Conservation (phyloP, 169 alveolate species). For the Plasmodium reichenowi region DNA sequence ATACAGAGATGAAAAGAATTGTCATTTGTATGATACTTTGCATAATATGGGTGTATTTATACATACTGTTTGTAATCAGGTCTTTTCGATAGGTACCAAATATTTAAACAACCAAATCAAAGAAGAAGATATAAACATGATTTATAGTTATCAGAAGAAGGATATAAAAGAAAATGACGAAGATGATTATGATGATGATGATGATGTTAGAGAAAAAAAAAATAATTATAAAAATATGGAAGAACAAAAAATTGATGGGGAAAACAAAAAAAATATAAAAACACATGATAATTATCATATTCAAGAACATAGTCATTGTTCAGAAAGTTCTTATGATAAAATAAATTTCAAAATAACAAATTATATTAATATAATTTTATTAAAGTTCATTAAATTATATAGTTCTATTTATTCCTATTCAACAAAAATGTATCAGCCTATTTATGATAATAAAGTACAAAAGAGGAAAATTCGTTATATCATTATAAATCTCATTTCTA, state of each 20-base stretch:
- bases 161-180: neutral
- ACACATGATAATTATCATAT: too few relatives aligned
- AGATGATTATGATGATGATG: neutral
- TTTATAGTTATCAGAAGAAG: neutral
- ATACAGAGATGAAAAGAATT: neutral
- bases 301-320: neutral
- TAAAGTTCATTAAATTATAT: conserved; percentile 45
- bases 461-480: conserved; percentile 16
- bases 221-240: neutral
- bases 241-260: neutral
- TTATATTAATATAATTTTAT: conserved; percentile 43
- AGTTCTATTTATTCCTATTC: conserved; percentile 40
- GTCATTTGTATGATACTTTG: conserved; percentile 33
- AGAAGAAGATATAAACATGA: conserved; percentile 6
- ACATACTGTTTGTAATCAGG: conserved; percentile 29
- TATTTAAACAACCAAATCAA: neutral
- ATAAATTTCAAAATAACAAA: conserved; percentile 35
- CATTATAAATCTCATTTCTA: conserved; percentile 31
- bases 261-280: neutral
- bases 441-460: conserved; percentile 7
- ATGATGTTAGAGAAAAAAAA: neutral
- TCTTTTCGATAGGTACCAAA: too few relatives aligned
- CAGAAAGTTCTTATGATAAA: conserved; percentile 17
- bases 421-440: conserved; percentile 14
- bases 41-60: conserved; percentile 43